Conservation (phyloP, 179 eudicot genomes). For the Beta macrorhiza region DNA sequence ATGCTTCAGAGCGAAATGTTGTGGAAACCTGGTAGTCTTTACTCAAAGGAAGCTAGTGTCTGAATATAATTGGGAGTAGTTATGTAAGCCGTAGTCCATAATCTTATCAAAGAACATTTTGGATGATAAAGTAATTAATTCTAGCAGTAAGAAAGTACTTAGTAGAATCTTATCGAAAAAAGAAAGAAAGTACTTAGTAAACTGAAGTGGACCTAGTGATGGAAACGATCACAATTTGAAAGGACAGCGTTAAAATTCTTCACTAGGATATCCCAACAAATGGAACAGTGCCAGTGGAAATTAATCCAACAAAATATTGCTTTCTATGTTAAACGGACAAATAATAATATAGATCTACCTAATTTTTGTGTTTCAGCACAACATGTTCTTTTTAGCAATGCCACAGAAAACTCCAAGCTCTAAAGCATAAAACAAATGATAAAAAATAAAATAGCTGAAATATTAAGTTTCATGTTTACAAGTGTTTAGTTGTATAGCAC, state of each 20-base stretch:
- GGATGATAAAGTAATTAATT: background rate
- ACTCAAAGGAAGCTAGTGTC: background rate
- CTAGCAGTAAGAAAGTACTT: background rate
- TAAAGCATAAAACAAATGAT: background rate
- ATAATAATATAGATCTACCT: background rate
- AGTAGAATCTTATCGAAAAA: background rate
- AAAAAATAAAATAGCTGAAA: background rate
- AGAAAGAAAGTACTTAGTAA: background rate
- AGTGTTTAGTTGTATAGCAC: conserved; percentile 4
- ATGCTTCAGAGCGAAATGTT: too few relatives aligned
- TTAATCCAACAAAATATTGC: background rate
- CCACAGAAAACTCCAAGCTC: background rate
- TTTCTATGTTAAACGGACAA: background rate
- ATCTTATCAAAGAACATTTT: background rate
- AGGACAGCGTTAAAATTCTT: background rate
- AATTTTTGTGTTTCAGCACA: background rate
- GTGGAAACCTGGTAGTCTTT: background rate
- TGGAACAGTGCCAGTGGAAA: background rate
- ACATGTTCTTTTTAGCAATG: background rate
- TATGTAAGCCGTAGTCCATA: too few relatives aligned
- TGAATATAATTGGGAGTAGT: background rate
- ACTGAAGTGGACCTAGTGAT: background rate
- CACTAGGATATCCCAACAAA: background rate
- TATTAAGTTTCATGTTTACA: background rate
- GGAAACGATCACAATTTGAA: background rate